Evolutionary conservation across 305 asterid genomes (phyloP).

Genomic region (Fraxinus baroniana): DNA sequence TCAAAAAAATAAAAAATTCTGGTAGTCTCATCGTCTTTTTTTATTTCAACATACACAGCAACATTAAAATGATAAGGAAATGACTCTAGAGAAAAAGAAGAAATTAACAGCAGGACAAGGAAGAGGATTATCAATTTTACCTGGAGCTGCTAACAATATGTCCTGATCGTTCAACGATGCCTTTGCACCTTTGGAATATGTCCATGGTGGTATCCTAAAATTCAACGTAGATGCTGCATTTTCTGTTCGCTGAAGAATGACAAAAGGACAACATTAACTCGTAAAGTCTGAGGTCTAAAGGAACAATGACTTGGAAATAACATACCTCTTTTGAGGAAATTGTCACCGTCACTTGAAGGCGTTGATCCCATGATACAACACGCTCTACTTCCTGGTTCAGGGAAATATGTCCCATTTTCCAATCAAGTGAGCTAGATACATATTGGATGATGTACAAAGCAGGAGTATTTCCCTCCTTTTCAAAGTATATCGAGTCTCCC

Average conservation of each 20-base stretch:
- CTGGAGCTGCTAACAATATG: constrained; percentile 43
- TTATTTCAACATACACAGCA: neutral
- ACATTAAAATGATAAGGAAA: neutral
- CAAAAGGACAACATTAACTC: neutral
- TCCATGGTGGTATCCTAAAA: constrained; percentile 67
- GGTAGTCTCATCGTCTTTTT: neutral
- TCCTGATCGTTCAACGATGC: constrained; percentile 46
- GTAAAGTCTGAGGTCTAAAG: neutral
- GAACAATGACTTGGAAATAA: neutral
- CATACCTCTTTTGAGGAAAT: constrained; percentile 45
- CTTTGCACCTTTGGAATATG: constrained; percentile 43
- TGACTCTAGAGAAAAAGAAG: neutral
- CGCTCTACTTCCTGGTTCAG: constrained; percentile 51
- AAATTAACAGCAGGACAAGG: neutral
- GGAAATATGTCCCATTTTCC: constrained; percentile 54
- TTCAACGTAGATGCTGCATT: constrained; percentile 41
- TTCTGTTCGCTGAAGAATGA: constrained; percentile 24
- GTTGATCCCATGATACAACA: constrained; percentile 61
- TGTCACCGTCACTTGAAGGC: constrained; percentile 43
- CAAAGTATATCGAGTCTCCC: constrained; percentile 93
- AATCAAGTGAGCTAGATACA: constrained; percentile 65
- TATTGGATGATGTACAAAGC: constrained; percentile 73
- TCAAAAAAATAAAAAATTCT: neutral
- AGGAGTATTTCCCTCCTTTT: constrained; percentile 57
- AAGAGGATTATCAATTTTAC: constrained; percentile 28